Evolutionary conservation across 495 filamentous ascomycete genomes (phyloP).

Genomic region (Ramalina peruviana): DNA sequence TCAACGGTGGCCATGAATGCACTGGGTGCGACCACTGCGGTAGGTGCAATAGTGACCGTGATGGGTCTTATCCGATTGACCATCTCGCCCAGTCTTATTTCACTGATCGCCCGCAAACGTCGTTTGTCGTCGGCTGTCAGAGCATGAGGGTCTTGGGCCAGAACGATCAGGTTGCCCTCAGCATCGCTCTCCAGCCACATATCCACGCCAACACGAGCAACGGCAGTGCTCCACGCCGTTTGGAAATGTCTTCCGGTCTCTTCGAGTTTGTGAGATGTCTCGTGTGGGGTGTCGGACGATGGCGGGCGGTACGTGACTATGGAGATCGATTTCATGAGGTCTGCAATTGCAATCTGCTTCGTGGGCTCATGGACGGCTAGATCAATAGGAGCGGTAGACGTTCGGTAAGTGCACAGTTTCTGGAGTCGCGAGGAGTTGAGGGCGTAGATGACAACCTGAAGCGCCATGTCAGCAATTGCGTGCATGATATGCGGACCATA

Average conservation of each 20-base stretch:
- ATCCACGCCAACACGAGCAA: conserved; percentile 55
- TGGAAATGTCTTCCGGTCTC: conserved; percentile 74
- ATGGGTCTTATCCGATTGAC: conserved; percentile 68
- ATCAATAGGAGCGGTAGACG: conserved; percentile 75
- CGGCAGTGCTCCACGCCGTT: conserved; percentile 67
- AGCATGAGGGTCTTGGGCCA: conserved; percentile 55
- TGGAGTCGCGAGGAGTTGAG: conserved; percentile 40
- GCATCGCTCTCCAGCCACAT: conserved; percentile 69
- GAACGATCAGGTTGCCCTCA: conserved; percentile 72
- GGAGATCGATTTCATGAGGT: conserved; percentile 87
- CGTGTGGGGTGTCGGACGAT: conserved; percentile 27
- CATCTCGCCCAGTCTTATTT: conserved; percentile 80
- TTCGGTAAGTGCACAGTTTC: conserved; percentile 59
- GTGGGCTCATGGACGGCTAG: conserved; percentile 38
- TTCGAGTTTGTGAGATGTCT: conserved; percentile 30
- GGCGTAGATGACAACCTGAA: conserved; percentile 43
- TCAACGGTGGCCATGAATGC: conserved; percentile 91
- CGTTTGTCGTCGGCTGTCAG: conserved; percentile 59
- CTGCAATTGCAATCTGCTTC: conserved; percentile 61
- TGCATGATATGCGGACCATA: not conserved
- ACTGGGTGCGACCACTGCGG: conserved; percentile 56
- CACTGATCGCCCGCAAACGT: conserved; percentile 57
- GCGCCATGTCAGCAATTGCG: conserved; percentile 20
- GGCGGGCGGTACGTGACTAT: conserved; percentile 48
- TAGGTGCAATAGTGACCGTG: conserved; percentile 36